Base-by-base conservation (phyloP, 2,329 filamentous ascomycete genomes). In the Penicillium paneum region DNA sequence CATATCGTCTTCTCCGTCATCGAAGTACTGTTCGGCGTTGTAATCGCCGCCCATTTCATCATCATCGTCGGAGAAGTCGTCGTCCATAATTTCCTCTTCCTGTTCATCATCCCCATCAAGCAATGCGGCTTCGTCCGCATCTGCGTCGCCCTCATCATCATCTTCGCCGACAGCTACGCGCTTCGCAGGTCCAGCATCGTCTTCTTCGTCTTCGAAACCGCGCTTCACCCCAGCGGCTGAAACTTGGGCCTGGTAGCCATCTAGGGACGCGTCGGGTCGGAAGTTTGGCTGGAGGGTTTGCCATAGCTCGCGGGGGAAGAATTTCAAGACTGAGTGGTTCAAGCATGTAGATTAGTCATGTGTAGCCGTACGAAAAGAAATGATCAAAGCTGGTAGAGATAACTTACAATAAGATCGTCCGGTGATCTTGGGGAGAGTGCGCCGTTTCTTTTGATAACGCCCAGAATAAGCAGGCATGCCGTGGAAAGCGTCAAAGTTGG, bases 21-120 rank as follows among this genome's bases (percentile, higher is more conserved):
- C 81, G 63, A 84, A 84, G 73, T 87, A 86, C 58, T 86, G 79
- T 63, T 87, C 84, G 1, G 81, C 84, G 61, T 86, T 82, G 63
- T 87, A 86, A 65, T 86, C 83, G 4, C 81, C 83, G 5, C 78
- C 80, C 70, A 80, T 79, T 34, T 79, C 79, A 52, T 83, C 81
- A 41, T 84, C 82, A 24, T 82, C 81, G 41, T 83, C 80, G 58
- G 83, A 85, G 50, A 83, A 81, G 54, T 83, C 80, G 49, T 85
- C 83, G 7, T 79, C 75, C 31, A 81, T 77, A 55, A 82, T 79
- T 39, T 81, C 79, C 19, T 80, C 76, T 13, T 73, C 71, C 2
- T 50, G 46, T 11, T 81, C 80, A 8, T 81, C 76, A 11, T 74
- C 75, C 2, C 71, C 67, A 28, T 74, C 69, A n/a, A 66, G 49